Conservation (phyloP, 768 basidiomycete genomes). For the Auricularia cornea region DNA sequence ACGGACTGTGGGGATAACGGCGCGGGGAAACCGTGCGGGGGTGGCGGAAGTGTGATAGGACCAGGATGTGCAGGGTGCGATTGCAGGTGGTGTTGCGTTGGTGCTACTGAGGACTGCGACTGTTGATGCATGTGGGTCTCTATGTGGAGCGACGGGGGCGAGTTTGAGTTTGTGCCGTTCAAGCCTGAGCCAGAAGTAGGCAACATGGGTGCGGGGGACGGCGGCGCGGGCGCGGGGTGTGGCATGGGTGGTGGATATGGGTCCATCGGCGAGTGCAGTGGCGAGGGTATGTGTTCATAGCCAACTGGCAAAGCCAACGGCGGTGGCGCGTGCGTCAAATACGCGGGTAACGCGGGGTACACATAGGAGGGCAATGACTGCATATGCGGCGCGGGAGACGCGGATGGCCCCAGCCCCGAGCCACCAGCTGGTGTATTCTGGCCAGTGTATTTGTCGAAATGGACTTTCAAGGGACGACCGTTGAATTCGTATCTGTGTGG, state of each 20-base stretch:
- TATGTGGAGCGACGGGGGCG: background rate
- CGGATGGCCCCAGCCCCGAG: background rate
- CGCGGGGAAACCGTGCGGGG: conserved; percentile 29
- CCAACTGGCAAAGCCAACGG: background rate
- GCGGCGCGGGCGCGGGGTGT: background rate
- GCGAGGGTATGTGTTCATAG: background rate
- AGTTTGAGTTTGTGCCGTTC: background rate
- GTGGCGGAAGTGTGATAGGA: conserved; percentile 60
- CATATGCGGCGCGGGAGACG: conserved; percentile 2
- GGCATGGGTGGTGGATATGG: background rate
- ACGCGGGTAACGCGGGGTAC: conserved; percentile 1
- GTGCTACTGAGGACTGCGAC: conserved; percentile 4
- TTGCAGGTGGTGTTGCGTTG: conserved; percentile 1
- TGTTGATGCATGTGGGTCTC: conserved; percentile 2
- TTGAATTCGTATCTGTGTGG: conserved; percentile 72
- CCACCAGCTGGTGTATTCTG: background rate
- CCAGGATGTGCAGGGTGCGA: conserved; percentile 54
- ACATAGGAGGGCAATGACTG: conserved; percentile 1
- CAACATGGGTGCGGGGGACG: background rate
- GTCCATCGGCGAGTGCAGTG: background rate
- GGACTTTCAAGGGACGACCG: conserved; percentile 80
- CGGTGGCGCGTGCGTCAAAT: background rate
- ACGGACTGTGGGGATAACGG: conserved; percentile 41
- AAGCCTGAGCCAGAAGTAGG: background rate
- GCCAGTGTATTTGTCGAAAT: conserved; percentile 67